Percentiles rank a stretch among this genome's conserved stretches.
phyloP scores from a whole-genome alignment of 495 filamentous ascomycete species.

The Lasiosphaeria ovina region DNA sequence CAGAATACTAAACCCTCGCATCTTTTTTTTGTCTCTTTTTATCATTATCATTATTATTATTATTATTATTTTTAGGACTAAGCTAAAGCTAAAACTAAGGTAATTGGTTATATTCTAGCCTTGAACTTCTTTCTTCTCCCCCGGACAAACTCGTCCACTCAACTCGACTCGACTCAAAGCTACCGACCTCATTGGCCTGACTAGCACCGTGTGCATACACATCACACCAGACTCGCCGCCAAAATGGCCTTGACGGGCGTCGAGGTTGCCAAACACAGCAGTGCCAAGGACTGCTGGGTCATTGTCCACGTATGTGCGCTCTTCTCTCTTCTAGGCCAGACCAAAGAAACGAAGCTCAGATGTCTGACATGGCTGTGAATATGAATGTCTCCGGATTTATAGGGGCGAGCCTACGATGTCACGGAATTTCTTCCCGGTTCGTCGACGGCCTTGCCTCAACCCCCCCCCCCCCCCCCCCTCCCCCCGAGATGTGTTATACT shows the following conservation, averaged over 20 bases:
- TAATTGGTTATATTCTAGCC: no score
- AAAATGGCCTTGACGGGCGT: conserved; percentile 53
- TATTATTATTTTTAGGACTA: no score
- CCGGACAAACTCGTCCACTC: no score
- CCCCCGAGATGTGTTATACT: conserved; percentile 5
- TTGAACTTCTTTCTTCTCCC: no score
- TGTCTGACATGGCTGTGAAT: neutral
- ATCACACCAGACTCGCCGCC: neutral
- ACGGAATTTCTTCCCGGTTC: conserved; percentile 65
- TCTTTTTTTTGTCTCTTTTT: no score
- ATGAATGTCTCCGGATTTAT: neutral
- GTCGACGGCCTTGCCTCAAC: conserved; percentile 7
- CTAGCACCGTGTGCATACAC: no score
- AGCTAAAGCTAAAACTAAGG: no score
- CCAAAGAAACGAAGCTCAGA: no score
- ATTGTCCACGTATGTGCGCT: conserved; percentile 59
- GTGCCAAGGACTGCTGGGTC: conserved; percentile 71
- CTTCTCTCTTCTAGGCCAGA: neutral
- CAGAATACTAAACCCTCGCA: no score
- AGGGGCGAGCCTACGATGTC: conserved; percentile 71
- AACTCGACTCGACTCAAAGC: no score
- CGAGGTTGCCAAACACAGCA: conserved; percentile 68
- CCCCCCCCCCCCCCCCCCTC: neutral
- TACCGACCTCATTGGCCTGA: no score
- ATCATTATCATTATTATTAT: no score